A percentile compares a stretch with the other conserved stretches of the same genome.
phyloP scores from a whole-genome alignment of 768 basidiomycete genomes.

The Termitomyces heimii region DNA sequence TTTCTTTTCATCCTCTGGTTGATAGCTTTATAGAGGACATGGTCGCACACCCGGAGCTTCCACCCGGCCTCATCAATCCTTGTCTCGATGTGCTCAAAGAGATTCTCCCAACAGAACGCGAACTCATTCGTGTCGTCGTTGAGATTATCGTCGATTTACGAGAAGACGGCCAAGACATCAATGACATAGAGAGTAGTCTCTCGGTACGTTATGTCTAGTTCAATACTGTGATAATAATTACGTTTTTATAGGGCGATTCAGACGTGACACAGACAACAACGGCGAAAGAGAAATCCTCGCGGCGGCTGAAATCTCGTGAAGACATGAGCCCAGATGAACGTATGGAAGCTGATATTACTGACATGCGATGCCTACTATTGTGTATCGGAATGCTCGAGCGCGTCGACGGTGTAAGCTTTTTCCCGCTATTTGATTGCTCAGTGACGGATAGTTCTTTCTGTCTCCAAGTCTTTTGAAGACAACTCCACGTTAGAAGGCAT shows the following conservation, averaged over 20 bases:
- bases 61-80: constrained; percentile 68
- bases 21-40: constrained; percentile 60
- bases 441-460: constrained; percentile 22
- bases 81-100: constrained; percentile 84
- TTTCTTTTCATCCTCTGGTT: not conserved
- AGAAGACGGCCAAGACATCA: constrained; percentile 31
- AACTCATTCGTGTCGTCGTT: constrained; percentile 83
- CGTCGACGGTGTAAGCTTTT: constrained; percentile 71
- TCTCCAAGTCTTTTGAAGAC: constrained; percentile 57
- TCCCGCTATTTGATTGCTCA: constrained; percentile 19
- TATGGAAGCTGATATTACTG: constrained; percentile 59
- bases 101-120: constrained; percentile 78
- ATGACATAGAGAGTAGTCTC: constrained; percentile 16
- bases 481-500: constrained; percentile 81
- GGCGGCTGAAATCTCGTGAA: constrained; percentile 42
- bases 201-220: constrained; percentile 5
- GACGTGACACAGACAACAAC: constrained; percentile 21
- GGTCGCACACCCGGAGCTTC: constrained; percentile 78
- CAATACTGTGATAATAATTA: not conserved
- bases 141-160: constrained; percentile 80
- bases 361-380: constrained; percentile 76
- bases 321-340: constrained; percentile 64
- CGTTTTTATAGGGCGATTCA: constrained; percentile 16
- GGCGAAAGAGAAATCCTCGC: constrained; percentile 23
- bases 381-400: constrained; percentile 88